Evolutionary conservation across 2,329 filamentous ascomycete genomes (phyloP), one percentile per base, ranked within the genome.

Genomic region (Penicillium freii): DNA sequence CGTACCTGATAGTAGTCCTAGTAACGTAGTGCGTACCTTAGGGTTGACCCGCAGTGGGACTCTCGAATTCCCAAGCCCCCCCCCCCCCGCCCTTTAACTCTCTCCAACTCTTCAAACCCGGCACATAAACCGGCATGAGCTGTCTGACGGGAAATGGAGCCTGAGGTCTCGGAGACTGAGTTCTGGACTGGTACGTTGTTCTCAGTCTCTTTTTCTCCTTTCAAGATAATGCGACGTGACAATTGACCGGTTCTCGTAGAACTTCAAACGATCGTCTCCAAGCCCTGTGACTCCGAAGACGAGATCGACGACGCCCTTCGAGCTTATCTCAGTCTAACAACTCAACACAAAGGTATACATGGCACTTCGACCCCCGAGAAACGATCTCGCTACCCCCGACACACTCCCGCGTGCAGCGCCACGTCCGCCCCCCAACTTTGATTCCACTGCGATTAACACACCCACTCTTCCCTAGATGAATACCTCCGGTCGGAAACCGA

Each of bases 271-370:
- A 87, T 89, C 67, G 79, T 89, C 62, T 82, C 81, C 54, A 77
- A 78, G 52, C 77, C 78, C 66, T 87, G 84, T 74, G 77, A 81
- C 54, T 81, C 81, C 57, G 83, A 88, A 73, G 83, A 86, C 67
- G 76, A 81, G 58, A 89, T 97, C 73, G 94, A 99, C 77, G 87
- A 96, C 74, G 84, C 88, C 60, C 81, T 99, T 64, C 90, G 94
- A 65, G 83, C 85, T 43, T 99, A 92, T 83, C 82, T 99, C 58
- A 84, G 86, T 63, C 84, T 97, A 66, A 88, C 90, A 36, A 86
- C 89, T 21, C 84, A 80, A 60, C 89, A 90, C 72, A 89, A 88
- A 77, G 79, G 84, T 86, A 73, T 59, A 70, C 39, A 34, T 34
- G 17, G 40, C 43, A 29, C 48, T 31, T 36, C 17, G 36, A 23